Evolutionary conservation across 371 early-diverging fungal species (phyloP).

Genomic region (Cokeromyces recurvatus): DNA sequence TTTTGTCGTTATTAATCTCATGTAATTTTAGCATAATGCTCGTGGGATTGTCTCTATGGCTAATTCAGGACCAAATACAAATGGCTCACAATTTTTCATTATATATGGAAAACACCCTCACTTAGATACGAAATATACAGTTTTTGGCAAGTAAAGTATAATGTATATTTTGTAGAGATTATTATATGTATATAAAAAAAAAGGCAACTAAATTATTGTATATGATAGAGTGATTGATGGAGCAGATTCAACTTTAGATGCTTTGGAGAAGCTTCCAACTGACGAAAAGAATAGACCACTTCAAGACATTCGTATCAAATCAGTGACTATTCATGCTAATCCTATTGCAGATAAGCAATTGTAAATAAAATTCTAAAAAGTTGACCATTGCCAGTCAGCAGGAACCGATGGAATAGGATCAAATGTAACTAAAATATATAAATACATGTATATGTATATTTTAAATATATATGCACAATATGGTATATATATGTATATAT

Average conservation of each 20-base stretch:
- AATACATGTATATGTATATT: no score
- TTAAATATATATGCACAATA: not conserved
- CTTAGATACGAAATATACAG: conserved; percentile 88
- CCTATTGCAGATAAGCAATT: conserved; percentile 77
- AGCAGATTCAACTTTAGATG: conserved; percentile 77
- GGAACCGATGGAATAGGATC: conserved; percentile 26
- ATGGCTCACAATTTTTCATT: conserved; percentile 93
- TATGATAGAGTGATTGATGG: conserved; percentile 87
- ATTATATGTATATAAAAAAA: not conserved
- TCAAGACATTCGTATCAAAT: conserved; percentile 73
- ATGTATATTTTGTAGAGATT: conserved; percentile 10
- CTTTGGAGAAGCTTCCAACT: conserved; percentile 83
- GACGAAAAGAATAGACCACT: conserved; percentile 82
- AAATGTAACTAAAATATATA: no score
- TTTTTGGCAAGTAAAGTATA: conserved; percentile 79
- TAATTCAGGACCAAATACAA: conserved; percentile 88
- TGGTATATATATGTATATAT: no score
- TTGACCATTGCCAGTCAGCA: conserved; percentile 34
- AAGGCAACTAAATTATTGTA: no score
- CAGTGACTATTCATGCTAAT: conserved; percentile 93
- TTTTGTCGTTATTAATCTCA: not conserved
- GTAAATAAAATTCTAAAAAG: conserved; percentile 9
- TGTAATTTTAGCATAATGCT: conserved; percentile 71
- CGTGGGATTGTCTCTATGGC: conserved; percentile 93
- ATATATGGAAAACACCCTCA: conserved; percentile 80